Percentiles rank a stretch among this genome's conserved stretches.
Evolutionary conservation across 768 basidiomycete species (phyloP).

Genomic region (Erythrobasidium yunnanense): DNA sequence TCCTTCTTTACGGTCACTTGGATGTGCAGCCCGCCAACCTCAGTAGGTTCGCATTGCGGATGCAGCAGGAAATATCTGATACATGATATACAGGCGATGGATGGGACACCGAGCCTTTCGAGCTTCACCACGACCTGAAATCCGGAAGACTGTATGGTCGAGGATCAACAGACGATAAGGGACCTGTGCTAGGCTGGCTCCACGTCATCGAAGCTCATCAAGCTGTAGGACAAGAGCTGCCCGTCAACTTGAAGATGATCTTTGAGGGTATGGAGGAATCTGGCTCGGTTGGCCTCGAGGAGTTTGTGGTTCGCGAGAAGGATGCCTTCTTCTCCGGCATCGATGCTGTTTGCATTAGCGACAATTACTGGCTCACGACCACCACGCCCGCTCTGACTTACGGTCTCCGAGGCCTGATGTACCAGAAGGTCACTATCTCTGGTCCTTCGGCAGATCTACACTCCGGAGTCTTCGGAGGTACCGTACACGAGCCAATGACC

Average conservation of each 20-base stretch:
- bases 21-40: slow-evolving; percentile 79
- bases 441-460: slow-evolving; percentile 83
- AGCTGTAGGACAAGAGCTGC: slow-evolving; percentile 56
- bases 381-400: slow-evolving; percentile 10
- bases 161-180: slow-evolving; percentile 44
- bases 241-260: slow-evolving; percentile 80
- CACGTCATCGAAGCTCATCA: slow-evolving; percentile 65
- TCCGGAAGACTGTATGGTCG: slow-evolving; percentile 64
- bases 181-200: slow-evolving; percentile 32
- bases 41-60: not conserved
- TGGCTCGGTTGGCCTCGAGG: slow-evolving; percentile 81
- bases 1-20: slow-evolving; percentile 51
- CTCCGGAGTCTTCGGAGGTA: slow-evolving; percentile 68
- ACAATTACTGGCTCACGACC: slow-evolving; percentile 68
- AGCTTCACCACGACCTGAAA: slow-evolving; percentile 51
- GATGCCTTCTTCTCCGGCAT: slow-evolving; percentile 72
- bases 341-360: slow-evolving; percentile 83
- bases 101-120: slow-evolving; percentile 80
- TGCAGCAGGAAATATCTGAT: slow-evolving; percentile 20
- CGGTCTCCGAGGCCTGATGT: slow-evolving; percentile 59
- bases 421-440: slow-evolving; percentile 68
- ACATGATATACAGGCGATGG: slow-evolving; percentile 55
- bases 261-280: slow-evolving; percentile 98
- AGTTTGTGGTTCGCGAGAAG: slow-evolving; percentile 66
- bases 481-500: slow-evolving; percentile 65